These are phyloP conservation scores for Fusarium zealandicum DNA, from an alignment of 2,329 filamentous ascomycete species.

Conservation along the genomic window DNA sequence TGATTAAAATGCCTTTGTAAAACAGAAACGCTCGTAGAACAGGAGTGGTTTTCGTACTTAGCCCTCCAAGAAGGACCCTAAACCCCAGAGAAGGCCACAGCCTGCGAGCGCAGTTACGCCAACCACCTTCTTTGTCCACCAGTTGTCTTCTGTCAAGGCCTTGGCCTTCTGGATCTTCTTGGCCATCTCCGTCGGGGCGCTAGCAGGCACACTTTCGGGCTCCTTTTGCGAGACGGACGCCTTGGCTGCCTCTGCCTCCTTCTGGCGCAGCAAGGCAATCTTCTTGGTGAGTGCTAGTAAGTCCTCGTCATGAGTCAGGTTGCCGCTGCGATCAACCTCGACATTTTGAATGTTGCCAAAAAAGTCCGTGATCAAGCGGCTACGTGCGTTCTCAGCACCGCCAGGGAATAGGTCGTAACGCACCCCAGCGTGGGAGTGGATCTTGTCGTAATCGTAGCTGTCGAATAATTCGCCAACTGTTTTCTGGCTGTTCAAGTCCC, in stretches of 20 bases:
- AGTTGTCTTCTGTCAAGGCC: slow-evolving; percentile 69
- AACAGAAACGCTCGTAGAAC: slow-evolving; percentile 2
- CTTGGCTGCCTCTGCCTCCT: slow-evolving; percentile 55
- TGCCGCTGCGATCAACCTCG: slow-evolving; percentile 75
- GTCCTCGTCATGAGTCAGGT: slow-evolving; percentile 72
- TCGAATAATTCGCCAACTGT: slow-evolving; percentile 95
- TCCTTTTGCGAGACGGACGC: slow-evolving; percentile 38
- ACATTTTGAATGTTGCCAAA: slow-evolving; percentile 98
- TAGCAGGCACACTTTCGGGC: slow-evolving; percentile 40
- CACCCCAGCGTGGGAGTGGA: slow-evolving; percentile 90
- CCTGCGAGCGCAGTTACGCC: slow-evolving; percentile 69
- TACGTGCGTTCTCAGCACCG: slow-evolving; percentile 77
- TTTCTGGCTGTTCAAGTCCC: slow-evolving; percentile 84
- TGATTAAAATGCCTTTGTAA: slow-evolving; percentile 5
- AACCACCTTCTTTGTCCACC: slow-evolving; percentile 70
- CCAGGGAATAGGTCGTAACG: slow-evolving; percentile 95
- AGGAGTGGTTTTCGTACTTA: slow-evolving; percentile 16
- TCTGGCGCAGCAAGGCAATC: slow-evolving; percentile 61
- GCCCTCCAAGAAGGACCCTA: slow-evolving; percentile 60
- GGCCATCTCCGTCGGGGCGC: slow-evolving; percentile 38
- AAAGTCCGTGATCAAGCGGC: slow-evolving; percentile 90
- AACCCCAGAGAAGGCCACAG: slow-evolving; percentile 65
- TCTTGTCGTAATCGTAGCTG: slow-evolving; percentile 93
- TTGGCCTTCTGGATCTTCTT: slow-evolving; percentile 54
- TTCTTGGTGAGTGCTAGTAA: slow-evolving; percentile 76